Evolutionary conservation across 2,329 filamentous ascomycete genomes (phyloP), one percentile per base, ranked within the genome.

Genomic region (Talaromyces amestolkiae): DNA sequence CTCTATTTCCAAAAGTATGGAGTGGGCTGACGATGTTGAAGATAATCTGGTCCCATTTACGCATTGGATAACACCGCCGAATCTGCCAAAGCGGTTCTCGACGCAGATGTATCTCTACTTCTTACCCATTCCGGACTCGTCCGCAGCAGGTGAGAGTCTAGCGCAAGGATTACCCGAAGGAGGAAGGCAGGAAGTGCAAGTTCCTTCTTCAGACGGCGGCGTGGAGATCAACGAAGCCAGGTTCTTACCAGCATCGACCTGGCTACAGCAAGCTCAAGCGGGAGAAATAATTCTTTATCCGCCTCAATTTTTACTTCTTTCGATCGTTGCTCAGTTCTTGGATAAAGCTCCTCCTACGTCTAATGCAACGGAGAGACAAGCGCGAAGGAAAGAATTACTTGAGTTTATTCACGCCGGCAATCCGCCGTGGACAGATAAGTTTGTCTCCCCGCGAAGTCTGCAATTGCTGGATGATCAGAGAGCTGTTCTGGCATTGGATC

Each of bases 31-130:
- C 53, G n/a, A 56, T 22, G 10, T 35, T n/a, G 15, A 63, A 86
- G 89, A 89, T 1, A 82, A 83, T 43, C 80, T 97, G 3, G 81
- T 91, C 8, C 92, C 93, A 0, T 97, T 96, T 74, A 97, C 93
- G 0, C 87, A 92, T 63, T 98, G 95, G 95, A 84, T 98, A 64
- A 98, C 95, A 2, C 94, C 94, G 0, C 72, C 70, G 0, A 87
- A 86, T 67, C 81, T 89, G 1, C 85, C 88, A 0, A 92, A 89
- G 71, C 86, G 95, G 54, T 99, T 96, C 79, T 92, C 91, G 0
- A 97, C 94, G 0, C 93, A 97, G 75, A 98, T 98, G 94, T 99
- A 98, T 78, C 77, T 98, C 11, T 97, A 97, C 78, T 89, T 96
- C 77, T 84, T 97, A 2, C 93, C 93, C 0, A 78, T 89, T 11